These are phyloP conservation scores for Populus hybrid DNA, from an alignment of 441 rosid genomes.

Conservation along the genomic window DNA sequence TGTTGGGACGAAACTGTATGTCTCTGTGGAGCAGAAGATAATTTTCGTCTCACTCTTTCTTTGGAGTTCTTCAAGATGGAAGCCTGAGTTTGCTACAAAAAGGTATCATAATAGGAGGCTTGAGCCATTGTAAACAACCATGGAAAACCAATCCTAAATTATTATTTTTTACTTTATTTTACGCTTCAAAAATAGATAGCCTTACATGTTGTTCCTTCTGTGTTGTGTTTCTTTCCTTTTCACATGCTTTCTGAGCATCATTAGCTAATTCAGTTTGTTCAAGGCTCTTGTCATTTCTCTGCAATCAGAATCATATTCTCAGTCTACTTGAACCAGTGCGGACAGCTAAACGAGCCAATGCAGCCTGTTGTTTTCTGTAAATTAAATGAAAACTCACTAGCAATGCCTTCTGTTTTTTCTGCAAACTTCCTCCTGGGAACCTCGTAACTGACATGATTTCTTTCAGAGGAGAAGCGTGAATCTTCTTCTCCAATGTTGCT, in stretches of 20 bases:
- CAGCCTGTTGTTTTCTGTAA: too few species aligned
- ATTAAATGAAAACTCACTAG: constrained; percentile 25
- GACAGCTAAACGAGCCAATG: neutral
- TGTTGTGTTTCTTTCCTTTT: constrained; percentile 10
- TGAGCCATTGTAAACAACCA: constrained; percentile 7
- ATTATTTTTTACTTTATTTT: neutral
- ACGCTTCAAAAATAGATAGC: neutral
- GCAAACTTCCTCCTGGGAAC: constrained; percentile 17
- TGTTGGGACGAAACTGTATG: constrained; percentile 24
- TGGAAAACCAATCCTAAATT: neutral
- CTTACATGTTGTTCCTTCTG: constrained; percentile 32
- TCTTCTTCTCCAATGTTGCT: constrained; percentile 63
- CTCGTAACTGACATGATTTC: constrained; percentile 32
- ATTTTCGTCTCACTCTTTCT: constrained; percentile 20
- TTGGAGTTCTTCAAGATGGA: constrained; percentile 21
- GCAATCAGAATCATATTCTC: constrained; percentile 13
- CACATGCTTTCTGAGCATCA: constrained; percentile 6
- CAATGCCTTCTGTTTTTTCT: constrained; percentile 21
- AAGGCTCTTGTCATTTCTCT: constrained; percentile 27
- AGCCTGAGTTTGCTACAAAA: constrained; percentile 23
- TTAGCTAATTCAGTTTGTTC: constrained; percentile 21
- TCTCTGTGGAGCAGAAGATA: constrained; percentile 24
- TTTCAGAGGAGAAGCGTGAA: constrained; percentile 27
- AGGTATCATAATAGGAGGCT: neutral
- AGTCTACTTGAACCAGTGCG: neutral